Evolutionary conservation across 257 asterid genomes (phyloP).

Genomic region (Agastache rugosa): DNA sequence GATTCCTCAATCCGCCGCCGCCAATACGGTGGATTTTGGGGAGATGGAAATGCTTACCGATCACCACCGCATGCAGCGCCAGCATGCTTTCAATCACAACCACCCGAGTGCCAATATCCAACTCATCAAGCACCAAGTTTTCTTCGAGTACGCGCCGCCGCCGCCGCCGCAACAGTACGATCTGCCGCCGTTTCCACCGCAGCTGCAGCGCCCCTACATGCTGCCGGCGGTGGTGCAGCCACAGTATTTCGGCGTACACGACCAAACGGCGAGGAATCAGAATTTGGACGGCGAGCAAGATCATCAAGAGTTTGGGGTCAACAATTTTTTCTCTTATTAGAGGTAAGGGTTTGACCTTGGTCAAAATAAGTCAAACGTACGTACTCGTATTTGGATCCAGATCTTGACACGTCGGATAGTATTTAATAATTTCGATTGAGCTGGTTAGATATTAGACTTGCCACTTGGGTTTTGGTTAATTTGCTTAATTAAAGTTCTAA

Average conservation of each 20-base stretch:
- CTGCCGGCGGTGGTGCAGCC: not conserved
- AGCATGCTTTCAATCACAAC: not conserved
- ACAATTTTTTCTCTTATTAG: not conserved
- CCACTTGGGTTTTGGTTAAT: not conserved
- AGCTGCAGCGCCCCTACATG: not conserved
- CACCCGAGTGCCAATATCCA: not conserved
- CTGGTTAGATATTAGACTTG: no score
- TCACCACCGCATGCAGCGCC: not conserved
- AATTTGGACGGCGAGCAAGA: not conserved
- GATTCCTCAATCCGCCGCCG: no score
- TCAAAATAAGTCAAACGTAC: no score
- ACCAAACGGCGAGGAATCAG: no score
- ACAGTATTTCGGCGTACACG: not conserved
- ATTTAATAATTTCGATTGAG: no score
- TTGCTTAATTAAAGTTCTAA: no score
- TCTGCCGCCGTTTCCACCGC: not conserved
- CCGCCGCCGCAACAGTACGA: not conserved
- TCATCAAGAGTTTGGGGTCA: not conserved
- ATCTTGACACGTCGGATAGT: no score
- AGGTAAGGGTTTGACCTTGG: no score
- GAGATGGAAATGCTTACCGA: not conserved
- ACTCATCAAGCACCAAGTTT: not conserved
- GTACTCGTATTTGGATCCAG: no score
- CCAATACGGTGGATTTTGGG: no score
- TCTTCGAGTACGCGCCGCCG: not conserved